Evolutionary conservation across 202 grass and related monocot genomes (phyloP).

Genomic region (Musa balbisiana): DNA sequence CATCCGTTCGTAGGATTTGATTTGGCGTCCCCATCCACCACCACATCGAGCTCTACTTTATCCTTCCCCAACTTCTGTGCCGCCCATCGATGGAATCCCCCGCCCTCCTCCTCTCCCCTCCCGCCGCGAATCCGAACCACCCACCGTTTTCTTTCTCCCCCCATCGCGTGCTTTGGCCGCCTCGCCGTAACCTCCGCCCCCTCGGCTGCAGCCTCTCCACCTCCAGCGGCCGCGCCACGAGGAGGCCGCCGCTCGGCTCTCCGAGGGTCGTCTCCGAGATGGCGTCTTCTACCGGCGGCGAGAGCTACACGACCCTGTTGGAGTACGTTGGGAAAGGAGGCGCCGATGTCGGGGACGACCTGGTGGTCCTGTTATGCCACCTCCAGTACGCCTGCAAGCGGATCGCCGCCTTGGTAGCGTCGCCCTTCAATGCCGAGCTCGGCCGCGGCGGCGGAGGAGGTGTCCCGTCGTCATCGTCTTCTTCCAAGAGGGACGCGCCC

Average conservation of each 20-base stretch:
- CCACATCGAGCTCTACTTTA: background rate
- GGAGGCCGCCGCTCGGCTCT: conserved; percentile 7
- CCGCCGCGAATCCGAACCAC: conserved; percentile 6
- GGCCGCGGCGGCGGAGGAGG: conserved; percentile 12
- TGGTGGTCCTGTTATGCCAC: conserved; percentile 55
- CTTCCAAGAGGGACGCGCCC: conserved; percentile 45
- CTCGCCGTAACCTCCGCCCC: background rate
- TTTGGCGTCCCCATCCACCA: background rate
- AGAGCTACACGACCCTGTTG: conserved; percentile 40
- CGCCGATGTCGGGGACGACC: conserved; percentile 36
- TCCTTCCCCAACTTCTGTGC: background rate
- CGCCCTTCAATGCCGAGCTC: conserved; percentile 46
- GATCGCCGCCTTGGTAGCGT: conserved; percentile 73
- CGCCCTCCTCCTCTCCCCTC: conserved; percentile 7
- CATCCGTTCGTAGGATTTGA: background rate
- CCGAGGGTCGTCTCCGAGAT: background rate
- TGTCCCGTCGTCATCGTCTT: background rate
- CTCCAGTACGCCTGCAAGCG: conserved; percentile 83
- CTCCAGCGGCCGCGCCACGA: background rate
- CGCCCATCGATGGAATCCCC: conserved; percentile 8
- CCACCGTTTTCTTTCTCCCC: conserved; percentile 30
- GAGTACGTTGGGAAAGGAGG: conserved; percentile 44
- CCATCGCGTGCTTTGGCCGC: conserved; percentile 15
- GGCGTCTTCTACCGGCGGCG: background rate
- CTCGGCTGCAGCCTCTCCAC: background rate